Base-by-base conservation (phyloP, 805 yeast species). In the Spathaspora passalidarum region DNA sequence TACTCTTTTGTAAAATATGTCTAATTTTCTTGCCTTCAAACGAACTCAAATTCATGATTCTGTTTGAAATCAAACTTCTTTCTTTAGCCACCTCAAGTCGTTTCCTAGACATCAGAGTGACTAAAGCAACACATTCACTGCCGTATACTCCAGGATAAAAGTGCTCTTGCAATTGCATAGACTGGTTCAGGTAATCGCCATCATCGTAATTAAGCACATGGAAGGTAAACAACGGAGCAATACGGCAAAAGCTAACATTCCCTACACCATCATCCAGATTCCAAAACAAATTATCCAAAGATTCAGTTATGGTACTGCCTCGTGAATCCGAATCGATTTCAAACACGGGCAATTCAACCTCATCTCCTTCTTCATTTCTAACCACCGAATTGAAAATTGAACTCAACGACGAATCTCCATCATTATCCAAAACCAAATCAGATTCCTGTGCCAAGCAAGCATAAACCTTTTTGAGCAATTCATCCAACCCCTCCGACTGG, bases 11-110 rank as follows among this genome's bases (percentile, higher is more conserved):
- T 21, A 72, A 49, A 20, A 71, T 52, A 1, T 53, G 49, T 32
- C 56, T 61, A 19, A 71, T 58, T 17, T 58, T 56, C 51, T 69
- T 70, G 1, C 77, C 77, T 50, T 68, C 73, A 48, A 70, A 71
- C 22, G 70, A 61, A 49, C 57, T 69, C 37, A 61, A 48, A 5
- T 54, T 51, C 67, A 70, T 62, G 20, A 69, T 55, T 29, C 60
- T 54, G 20, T 57, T 55, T 26, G 62, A 56, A 10, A 59, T 44
- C 21, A 47, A 49, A 7, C 49, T 51, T 36, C 66, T 57, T 5
- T 53, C 52, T 25, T 48, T 38, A 13, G 42, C 34, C 10, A 58
- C 34, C 14, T 53, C 53, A 6, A 52, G 51, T 17, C 54, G 47
- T 38, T 48, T 45, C 2, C 46, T 19, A 42, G 53, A 49, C 51